Percentiles rank a stretch among this genome's conserved stretches.
Evolutionary conservation across 169 alveolate species (phyloP).

Genomic region (Cryptosporidium sp.): DNA sequence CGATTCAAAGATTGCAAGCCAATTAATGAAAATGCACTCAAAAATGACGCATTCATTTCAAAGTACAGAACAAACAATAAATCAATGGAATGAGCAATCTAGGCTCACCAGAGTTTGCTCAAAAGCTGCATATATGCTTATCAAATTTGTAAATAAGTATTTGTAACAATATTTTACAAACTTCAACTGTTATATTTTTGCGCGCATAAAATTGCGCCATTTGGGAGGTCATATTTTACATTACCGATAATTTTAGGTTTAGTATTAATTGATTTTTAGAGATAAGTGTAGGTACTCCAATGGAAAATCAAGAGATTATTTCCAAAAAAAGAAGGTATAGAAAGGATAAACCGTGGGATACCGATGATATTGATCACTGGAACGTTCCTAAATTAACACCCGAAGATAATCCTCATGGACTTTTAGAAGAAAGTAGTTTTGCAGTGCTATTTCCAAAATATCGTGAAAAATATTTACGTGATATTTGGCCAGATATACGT

Average conservation of each 20-base stretch:
- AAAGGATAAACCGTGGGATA: constrained; percentile 99
- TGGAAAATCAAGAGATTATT: neutral
- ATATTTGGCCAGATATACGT: constrained; percentile 94
- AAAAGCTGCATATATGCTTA: constrained; percentile 21
- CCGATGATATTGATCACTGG: constrained; percentile 98
- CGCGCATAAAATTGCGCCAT: constrained; percentile 8
- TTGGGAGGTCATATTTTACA: neutral
- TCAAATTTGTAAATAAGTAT: constrained; percentile 18
- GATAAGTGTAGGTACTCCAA: neutral
- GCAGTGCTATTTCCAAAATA: constrained; percentile 98
- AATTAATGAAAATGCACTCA: constrained; percentile 30
- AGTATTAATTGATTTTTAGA: neutral
- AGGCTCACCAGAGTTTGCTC: constrained; percentile 5
- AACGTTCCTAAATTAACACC: constrained; percentile 87
- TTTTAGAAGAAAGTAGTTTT: constrained; percentile 96
- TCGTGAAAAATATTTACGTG: constrained; percentile 97
- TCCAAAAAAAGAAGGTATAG: constrained; percentile 92
- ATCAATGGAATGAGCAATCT: constrained; percentile 19
- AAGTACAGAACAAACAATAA: constrained; percentile 49
- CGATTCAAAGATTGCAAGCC: constrained; percentile 54
- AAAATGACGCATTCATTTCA: constrained; percentile 32
- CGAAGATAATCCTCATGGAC: constrained; percentile 92
- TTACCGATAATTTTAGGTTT: neutral
- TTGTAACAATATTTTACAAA: neutral
- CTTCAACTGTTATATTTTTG: neutral